Evolutionary conservation across 2,329 filamentous ascomycete genomes (phyloP), one percentile per base, ranked within the genome.

Genomic region (Chrysosporium queenslandicum): DNA sequence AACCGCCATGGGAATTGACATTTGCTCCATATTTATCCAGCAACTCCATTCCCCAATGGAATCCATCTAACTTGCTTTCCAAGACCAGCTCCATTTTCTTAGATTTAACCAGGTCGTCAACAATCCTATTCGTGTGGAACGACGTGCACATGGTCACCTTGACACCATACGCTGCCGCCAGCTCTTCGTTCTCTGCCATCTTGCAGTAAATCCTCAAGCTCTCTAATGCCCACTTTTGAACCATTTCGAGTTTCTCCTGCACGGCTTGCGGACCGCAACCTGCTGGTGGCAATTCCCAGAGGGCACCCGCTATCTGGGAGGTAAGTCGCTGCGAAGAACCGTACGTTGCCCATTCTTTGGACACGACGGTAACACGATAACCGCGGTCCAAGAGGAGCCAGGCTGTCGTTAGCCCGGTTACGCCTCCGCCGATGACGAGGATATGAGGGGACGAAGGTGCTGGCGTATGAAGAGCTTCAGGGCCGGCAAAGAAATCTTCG

Each of bases 241-340:
- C 18, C 8, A 16, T 39, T 16, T 48, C 46, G 16, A 48, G 46
- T 11, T 23, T 25, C 8, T 25, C 14, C 50, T 64, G 66, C 69
- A 70, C 68, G 1, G 67, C 70, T 50, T 74, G 70, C 29, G 66
- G 63, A 2, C 72, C 73, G 55, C 73, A 75, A 1, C 70, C 70
- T 0, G 70, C 71, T 0, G 72, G 72, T 23, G 72, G 71, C 48
- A 64, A 71, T 55, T 76, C 71, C 73, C 72, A 75, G 1, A 75
- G 63, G 0, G 73, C 72, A 11, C 71, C 73, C 1, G 71, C 71
- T 48, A 74, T 71, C 56, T 75, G 72, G 0, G 72, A 74, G 1
- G 72, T 74, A 30, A 75, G 57, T 9, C 71, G 71, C 29, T 68
- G 59, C 29, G 64, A 58, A 16, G 63, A 58, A 54, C 53, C 65